Evolutionary conservation across 805 yeast genomes (phyloP), one percentile per base, ranked within the genome.

Genomic region (Sugiyamaella smithiae): DNA sequence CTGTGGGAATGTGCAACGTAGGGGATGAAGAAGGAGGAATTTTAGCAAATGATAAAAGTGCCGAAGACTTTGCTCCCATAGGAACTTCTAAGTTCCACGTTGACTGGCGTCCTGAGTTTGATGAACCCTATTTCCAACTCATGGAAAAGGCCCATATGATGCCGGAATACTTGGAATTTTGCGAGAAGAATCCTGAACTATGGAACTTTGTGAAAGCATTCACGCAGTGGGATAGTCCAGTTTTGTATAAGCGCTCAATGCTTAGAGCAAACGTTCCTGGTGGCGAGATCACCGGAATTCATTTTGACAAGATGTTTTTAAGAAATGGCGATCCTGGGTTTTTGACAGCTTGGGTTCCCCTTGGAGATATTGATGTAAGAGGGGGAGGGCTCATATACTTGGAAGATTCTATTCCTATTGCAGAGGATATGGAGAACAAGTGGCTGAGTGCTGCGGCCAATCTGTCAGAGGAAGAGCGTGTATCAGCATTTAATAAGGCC

Each of bases 301-400:
- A 42, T 20, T 42, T 25, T 14, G 46, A 42, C 23, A 28, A 29
- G 20, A n/a, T 42, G 38, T 42, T 42, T 31, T 12, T 42, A 14
- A 19, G 46, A n/a, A 29, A 17, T 7, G 23, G 37, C 20, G 46
- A 42, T 28, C 23, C 16, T 11, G 40, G 41, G 22, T 44, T 35
- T 23, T 4, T 44, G 22, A 44, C 47, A 2, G 24, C 33, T 11
- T 44, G 47, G 47, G 20, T 44, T 24, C 47, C 47, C 5, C 24
- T 44, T 8, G 47, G 47, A n/a, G 47, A 44, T 25, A 44, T 44
- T 23, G 47, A 23, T 14, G 31, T 35, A 3, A 29, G 16, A 22
- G 47, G 47, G 3, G 40, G 47, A 5, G 47, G 47, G 5, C 26
- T 45, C 4, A 38, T 45, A 9, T 45, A 45, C 38, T 20, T 45